Conservation (phyloP, 2,329 filamentous ascomycete genomes). For the Nothomitra cinnamomea region DNA sequence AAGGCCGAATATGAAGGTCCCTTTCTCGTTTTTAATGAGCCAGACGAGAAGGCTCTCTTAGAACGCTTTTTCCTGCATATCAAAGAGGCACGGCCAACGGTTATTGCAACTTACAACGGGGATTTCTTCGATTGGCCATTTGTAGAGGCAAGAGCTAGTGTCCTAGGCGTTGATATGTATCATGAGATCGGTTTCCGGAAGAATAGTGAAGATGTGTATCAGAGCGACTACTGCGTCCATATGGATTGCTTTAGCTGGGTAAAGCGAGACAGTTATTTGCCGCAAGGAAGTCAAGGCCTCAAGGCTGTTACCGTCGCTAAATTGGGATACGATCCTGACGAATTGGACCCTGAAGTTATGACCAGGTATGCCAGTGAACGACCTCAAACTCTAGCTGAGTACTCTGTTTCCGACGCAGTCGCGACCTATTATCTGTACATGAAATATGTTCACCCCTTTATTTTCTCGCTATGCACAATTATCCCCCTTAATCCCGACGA, state of each 20-base stretch:
- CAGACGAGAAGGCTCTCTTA: slow-evolving; percentile 71
- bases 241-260: slow-evolving; percentile 99
- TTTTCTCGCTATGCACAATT: slow-evolving; percentile 96
- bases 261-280: slow-evolving; percentile 93
- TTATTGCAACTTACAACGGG: slow-evolving; percentile 99
- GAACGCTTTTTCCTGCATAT: slow-evolving; percentile 92
- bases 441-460: slow-evolving; percentile 99
- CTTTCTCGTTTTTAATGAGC: slow-evolving; percentile 97
- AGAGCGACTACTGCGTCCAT: slow-evolving; percentile 88
- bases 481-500: slow-evolving; percentile 86
- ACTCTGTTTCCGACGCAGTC: slow-evolving; percentile 96
- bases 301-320: slow-evolving; percentile 98
- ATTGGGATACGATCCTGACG: slow-evolving; percentile 93
- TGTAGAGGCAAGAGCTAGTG: slow-evolving; percentile 80
- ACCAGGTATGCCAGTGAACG: slow-evolving; percentile 69
- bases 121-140: slow-evolving; percentile 99
- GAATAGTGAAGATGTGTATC: slow-evolving; percentile 89
- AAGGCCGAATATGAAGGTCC: slow-evolving; percentile 89
- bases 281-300: slow-evolving; percentile 88
- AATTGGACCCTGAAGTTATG: slow-evolving; percentile 95
- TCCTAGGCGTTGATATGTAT: slow-evolving; percentile 98
- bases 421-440: slow-evolving; percentile 99
- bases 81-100: slow-evolving; percentile 83
- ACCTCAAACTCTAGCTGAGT: slow-evolving; percentile 88
- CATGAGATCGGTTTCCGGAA: slow-evolving; percentile 94